Base-by-base conservation (phyloP, 177 flowering plant genomes). In the Vitis hybrid region DNA sequence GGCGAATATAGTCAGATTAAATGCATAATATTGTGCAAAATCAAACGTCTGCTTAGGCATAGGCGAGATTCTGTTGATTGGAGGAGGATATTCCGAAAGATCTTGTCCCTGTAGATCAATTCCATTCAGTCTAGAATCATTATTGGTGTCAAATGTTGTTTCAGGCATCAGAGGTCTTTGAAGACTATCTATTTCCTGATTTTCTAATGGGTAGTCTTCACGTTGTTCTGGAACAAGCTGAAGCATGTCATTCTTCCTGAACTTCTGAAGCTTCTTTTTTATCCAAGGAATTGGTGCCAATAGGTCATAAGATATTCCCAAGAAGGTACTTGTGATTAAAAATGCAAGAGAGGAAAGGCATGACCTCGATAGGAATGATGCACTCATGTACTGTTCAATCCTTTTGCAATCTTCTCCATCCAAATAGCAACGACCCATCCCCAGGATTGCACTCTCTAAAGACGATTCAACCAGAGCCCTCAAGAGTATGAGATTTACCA, bases 221-320 rank as follows among this genome's bases (percentile, higher is more conserved):
- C 70, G 89, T 74, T 85, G 92, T 72, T 93, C 98, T 5, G 98
- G 99, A 14, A 93, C 99, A 77, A 96, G 73, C 78, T 89, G 97
- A 22, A 96, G 92, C 99, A 93, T 93, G 81, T 93, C 99, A 65
- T 96, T 96, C 81, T 93, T 96, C 64, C 85, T 84, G 75, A 96
- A 89, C 74, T 78, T 90, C 74, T 84, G 90, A 67, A 96, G 79
- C 78, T 89, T 88, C 68, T 77, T 88, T 73, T 96, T 93, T n/a
- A 96, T 96, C 98, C 97, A 96, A 58, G 99, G 99, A 19, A 96
- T 77, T 39, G 99, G 98, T 72, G 97, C 97, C 72, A 96, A 76
- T 12, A 96, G 78, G 80, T 96, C 99, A 78, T 68, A 92, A 3
- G 99, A 93, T 67, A 96, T 96, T 14, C 99, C 99, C 80, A 96